Evolutionary conservation across 257 asterid species (phyloP), one percentile per base, ranked within the genome.

Genomic region (Lycium barbarum): DNA sequence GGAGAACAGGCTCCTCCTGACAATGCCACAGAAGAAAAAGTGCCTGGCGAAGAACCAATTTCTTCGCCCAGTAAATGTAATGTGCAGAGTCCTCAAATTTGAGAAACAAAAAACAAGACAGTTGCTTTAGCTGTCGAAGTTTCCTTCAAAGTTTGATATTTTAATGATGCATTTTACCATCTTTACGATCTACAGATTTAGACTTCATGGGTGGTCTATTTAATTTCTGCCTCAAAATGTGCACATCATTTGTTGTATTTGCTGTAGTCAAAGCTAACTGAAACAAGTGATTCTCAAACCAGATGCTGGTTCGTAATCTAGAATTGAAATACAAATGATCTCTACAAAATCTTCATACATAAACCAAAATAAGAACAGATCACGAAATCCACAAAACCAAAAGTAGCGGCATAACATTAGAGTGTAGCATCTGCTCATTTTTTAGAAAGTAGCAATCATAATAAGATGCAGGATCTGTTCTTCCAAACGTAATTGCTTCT

Each of bases 1-100:
- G n/a, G n/a, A n/a, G n/a, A n/a, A n/a, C n/a, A n/a, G n/a, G n/a
- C n/a, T n/a, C n/a, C n/a, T n/a, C n/a, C n/a, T n/a, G n/a, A n/a
- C n/a, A n/a, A n/a, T 61, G 88, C 58, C 33, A 54, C 89, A 49
- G 88, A 83, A 70, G 61, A 68, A 38, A 58, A 67, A 4, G 76
- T 15, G 53, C 80, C 68, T 59, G 84, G 33, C 38, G 83, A 83
- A 3, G 89, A 80, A 49, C 88, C 67, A 1, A 76, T 15, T 59
- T 61, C 87, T 55, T 76, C 86, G 38, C 79, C 85, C 62, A 86
- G 81, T 66, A 88, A 89, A 38, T 66, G 91, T 15, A 70, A 79
- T 88, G 65, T 4, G 13, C 89, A 86, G 85, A 85, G 88, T 40
- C 85, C 87, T 57, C 89, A 63, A 86, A 47, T 65, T 58, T 33